Evolutionary conservation across 257 asterid genomes (phyloP), one percentile per base, ranked within the genome.

Genomic region (Gardenia jasminoides): DNA sequence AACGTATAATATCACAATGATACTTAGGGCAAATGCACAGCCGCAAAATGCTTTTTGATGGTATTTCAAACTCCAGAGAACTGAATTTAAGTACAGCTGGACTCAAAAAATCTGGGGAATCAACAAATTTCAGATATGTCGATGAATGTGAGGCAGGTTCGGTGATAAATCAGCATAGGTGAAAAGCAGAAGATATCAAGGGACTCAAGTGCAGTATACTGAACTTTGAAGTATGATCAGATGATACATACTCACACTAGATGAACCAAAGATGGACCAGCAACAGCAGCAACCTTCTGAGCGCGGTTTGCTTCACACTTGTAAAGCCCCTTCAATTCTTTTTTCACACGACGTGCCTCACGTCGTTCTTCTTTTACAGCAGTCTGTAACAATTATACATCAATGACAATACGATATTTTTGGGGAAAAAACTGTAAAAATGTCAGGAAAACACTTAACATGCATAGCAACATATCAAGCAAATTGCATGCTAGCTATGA

Each of bases 261-360:
- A 90, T 89, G 99, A 78, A 92, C 88, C 31, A 97, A 80, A 43
- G 98, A 91, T 85, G 99, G 99, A 39, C 96, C 94, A 41, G 97
- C 85, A 82, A 86, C 83, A 77, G 99, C 99, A 80, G 98, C 98
- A 28, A 93, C 96, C 80, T 87, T 96, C 86, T 93, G 99, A 71
- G 99, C 99, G 52, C 66, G 96, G 64, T 90, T 92, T 74, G 90
- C 87, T 84, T 96, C 99, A 36, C 80, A 83, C 82, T 91, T 93
- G 83, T 92, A 96, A 22, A 91, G 86, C 79, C 50, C 97, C 85
- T 89, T 96, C 77, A 77, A 86, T 80, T 91, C 98, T 72, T 93
- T 96, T 83, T 96, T 96, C 86, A 81, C 64, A 82, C 84, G 91
- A 1, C 98, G 86, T 10, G 99, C 99, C 88, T 92, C 97, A 7